These are phyloP conservation scores for Nissolia schottii DNA, from an alignment of 306 rosid species.

Conservation along the genomic window DNA sequence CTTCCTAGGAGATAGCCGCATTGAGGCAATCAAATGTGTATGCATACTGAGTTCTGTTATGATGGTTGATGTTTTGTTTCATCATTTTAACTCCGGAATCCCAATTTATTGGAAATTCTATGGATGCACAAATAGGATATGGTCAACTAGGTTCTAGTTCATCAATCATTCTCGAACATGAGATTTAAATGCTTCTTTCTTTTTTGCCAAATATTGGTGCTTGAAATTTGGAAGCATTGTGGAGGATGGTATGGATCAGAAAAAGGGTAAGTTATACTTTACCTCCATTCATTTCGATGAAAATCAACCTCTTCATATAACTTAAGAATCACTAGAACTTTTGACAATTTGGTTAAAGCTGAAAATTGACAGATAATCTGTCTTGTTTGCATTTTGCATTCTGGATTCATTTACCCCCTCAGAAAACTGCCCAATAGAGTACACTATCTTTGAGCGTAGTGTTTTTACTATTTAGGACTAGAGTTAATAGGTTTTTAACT, in stretches of 20 bases:
- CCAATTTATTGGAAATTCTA: not conserved
- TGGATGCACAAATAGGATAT: conserved; percentile 16
- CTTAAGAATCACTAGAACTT: not conserved
- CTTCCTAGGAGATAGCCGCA: conserved; percentile 39
- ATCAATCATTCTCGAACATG: not conserved
- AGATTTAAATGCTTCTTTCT: not conserved
- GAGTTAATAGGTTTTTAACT: not conserved
- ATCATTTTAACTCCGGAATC: conserved; percentile 9
- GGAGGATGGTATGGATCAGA: not conserved
- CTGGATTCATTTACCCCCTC: not conserved
- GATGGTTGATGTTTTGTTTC: conserved; percentile 12
- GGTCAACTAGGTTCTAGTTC: not conserved
- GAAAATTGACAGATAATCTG: not conserved
- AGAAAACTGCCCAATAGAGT: not conserved
- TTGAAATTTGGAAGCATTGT: not conserved
- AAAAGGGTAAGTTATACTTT: not conserved
- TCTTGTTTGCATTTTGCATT: not conserved
- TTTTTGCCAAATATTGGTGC: not conserved
- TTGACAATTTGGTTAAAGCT: not conserved
- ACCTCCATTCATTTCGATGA: not conserved
- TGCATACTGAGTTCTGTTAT: not conserved
- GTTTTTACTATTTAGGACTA: not conserved
- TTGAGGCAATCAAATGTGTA: not conserved
- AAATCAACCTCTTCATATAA: not conserved
- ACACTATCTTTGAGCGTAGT: not conserved